Base-by-base conservation (phyloP, 1,284 basidiomycete genomes). In the Moesziomyces globuligerus region DNA sequence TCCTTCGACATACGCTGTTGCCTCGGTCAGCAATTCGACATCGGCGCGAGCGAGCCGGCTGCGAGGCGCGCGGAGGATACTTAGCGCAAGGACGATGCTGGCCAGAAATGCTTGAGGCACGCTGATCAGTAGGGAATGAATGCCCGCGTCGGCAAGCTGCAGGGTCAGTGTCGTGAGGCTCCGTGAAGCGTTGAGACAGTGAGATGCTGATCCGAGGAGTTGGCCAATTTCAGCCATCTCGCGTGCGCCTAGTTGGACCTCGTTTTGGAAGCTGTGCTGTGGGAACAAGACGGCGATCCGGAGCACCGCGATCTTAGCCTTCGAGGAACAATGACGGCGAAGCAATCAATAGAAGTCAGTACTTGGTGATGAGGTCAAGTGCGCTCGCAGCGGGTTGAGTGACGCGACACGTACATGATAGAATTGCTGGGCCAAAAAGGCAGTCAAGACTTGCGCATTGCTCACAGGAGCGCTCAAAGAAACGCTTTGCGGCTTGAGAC, bases 251-350 rank as follows among this genome's bases (percentile, higher is more conserved):
- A 24, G n/a, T 11, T 46, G 36, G 11, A 53, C 51, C 20, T 53
- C 51, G 17, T 40, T 39, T 18, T 46, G 51, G 36, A 53, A 53
- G 6, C 37, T 23, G 15, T 53, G 36, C 11, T 39, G 43, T 7
- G 51, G 51, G n/a, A 53, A 53, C 7, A 53, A 36, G 23, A 53
- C 40, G 20, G 51, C 51, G 4, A 53, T 38, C 4, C 51, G 51
- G 4, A 53, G 51, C 25, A 53, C 51, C 11, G 51, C 51, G 18
- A 53, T 53, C 51, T 53, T 36, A 17, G 51, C 49, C 39, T 51
- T 23, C 0, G 18, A 23, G 8, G 23, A 17, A 5, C n/a, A 21
- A 18, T n/a, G 32, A n/a, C 32, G 32, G 3, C 32, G 29, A 29
- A 4, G 4, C 1, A 29, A 2, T 29, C 15, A 1, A 17, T 7